Percentiles rank a stretch among this genome's conserved stretches.
Conservation (phyloP, 768 basidiomycete genomes). For the Wakefieldia striispora region DNA sequence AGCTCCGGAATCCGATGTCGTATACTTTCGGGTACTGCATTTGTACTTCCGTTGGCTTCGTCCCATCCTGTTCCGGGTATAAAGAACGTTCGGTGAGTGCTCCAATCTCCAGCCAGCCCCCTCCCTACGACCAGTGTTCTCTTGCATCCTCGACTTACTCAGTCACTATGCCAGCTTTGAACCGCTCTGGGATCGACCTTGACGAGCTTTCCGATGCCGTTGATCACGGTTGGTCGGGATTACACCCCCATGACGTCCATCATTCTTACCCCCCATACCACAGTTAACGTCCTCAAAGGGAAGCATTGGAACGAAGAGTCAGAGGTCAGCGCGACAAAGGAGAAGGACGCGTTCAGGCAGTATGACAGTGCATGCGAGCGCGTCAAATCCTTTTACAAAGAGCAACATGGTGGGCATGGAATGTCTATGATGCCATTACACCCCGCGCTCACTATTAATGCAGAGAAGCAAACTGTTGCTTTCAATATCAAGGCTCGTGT, state of each 20-base stretch:
- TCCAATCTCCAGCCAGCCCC: slow-evolving; percentile 3
- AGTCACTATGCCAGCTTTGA: slow-evolving; percentile 26
- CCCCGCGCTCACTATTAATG: neutral
- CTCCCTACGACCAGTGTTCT: neutral
- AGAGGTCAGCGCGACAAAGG: slow-evolving; percentile 54
- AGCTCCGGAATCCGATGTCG: slow-evolving; percentile 20
- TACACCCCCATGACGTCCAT: neutral
- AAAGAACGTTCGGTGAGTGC: slow-evolving; percentile 10
- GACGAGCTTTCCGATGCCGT: slow-evolving; percentile 48
- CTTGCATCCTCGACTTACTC: neutral
- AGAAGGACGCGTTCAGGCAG: slow-evolving; percentile 68
- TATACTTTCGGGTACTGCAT: slow-evolving; percentile 16
- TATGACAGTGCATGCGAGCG: slow-evolving; percentile 76
- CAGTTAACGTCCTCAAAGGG: slow-evolving; percentile 71
- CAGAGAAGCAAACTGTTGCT: slow-evolving; percentile 85
- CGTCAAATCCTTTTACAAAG: slow-evolving; percentile 74
- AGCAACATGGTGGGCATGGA: slow-evolving; percentile 62
- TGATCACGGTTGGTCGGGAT: slow-evolving; percentile 40
- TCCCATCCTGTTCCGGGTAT: slow-evolving; percentile 16
- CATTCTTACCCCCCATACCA: neutral
- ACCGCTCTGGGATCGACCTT: slow-evolving; percentile 31
- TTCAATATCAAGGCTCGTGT: slow-evolving; percentile 80
- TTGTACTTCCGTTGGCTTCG: slow-evolving; percentile 7
- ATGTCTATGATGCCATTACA: neutral
- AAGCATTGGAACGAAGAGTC: slow-evolving; percentile 57